Base-by-base conservation (phyloP, 148 eudicot genomes). In the Chenopodium quinoa region DNA sequence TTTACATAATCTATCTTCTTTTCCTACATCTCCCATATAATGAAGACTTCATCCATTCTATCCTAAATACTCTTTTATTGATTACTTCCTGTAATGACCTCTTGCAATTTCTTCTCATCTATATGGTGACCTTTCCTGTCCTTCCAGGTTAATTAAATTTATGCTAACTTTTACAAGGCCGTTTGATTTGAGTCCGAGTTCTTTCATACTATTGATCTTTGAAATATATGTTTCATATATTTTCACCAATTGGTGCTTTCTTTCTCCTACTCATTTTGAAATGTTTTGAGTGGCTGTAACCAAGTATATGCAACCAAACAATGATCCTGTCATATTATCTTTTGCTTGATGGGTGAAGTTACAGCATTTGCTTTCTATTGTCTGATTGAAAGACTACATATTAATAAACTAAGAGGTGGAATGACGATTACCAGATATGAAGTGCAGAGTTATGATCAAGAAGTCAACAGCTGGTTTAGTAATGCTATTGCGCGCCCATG, bases 401-500 rank as follows among this genome's bases (percentile, higher is more conserved):
- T 8, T 48, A n/a, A 9, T 29, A 23, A 34, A 12, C 79, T 82
- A 68, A 83, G 60, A 65, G 62, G 3, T 75, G 50, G 54, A 82
- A 75, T 71, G 25, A 62, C 32, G 67, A 56, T 64, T 75, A n/a
- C 52, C 89, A 95, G 99, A 80, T 93, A 91, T 80, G 90, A 92
- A 86, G 93, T 93, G 73, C 86, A 76, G 71, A 87, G 89, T 67
- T 93, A 90, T 79, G 77, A 66, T 32, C 87, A 88, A 74, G 91
- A 91, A 71, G 87, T 95, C 76, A 87, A 91, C 75, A 84, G 79
- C 50, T 95, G 99, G 98, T 95, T 95, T 76, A 90, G 93, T 88
- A 87, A 86, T 71, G 97, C 99, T 50, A 82, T 95, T 75, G 93
- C 90, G 71, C 94, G 91, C 63, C 94, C 97, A 80, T 95, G 99